Evolutionary conservation across 2,329 filamentous ascomycete genomes (phyloP), one percentile per base, ranked within the genome.

Genomic region (Thelonectria olida): DNA sequence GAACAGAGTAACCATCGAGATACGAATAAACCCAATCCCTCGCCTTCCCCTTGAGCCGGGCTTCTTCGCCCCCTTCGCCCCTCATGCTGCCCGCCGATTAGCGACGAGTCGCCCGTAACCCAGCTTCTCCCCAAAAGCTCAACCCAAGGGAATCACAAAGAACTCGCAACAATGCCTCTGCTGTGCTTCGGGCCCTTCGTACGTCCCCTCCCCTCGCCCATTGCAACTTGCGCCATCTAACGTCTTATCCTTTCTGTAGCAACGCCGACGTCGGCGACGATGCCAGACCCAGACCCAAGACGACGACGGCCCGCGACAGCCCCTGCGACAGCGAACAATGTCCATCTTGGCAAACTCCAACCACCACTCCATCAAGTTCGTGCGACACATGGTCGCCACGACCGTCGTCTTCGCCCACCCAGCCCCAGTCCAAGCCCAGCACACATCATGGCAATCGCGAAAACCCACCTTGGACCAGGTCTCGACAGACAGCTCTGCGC

Each of bases 281-380:
- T 55, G 47, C 42, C 22, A 25, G 22, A 17, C 42, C 25, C 10
- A 58, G 53, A 51, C 44, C 51, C 63, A 54, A 38, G 53, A 48
- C 38, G 64, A 71, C 23, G 65, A 57, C n/a, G 23, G 42, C 42
- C 15, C 2, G 2, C 19, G 49, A 23, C 42, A 17, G 38, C 75
- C 70, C 44, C 65, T 68, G 42, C 78, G 78, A 23, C 62, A 69
- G 42, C 75, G 72, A 20, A 80, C 78, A 34, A 73, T 80, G 66
- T 79, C 78, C 54, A 75, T 81, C 57, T 78, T 79, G 53, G 78
- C 73, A 49, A 75, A 74, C 57, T 72, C 75, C 22, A 78, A 79
- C 45, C 59, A 68, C 45, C 61, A 72, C 22, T 71, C 75, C 22
- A 68, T 71, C 20, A 48, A 58, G 22, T 63, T 70, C n/a, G 65